Base-by-base conservation (phyloP, 768 basidiomycete species). In the Gymnopilus junonius region DNA sequence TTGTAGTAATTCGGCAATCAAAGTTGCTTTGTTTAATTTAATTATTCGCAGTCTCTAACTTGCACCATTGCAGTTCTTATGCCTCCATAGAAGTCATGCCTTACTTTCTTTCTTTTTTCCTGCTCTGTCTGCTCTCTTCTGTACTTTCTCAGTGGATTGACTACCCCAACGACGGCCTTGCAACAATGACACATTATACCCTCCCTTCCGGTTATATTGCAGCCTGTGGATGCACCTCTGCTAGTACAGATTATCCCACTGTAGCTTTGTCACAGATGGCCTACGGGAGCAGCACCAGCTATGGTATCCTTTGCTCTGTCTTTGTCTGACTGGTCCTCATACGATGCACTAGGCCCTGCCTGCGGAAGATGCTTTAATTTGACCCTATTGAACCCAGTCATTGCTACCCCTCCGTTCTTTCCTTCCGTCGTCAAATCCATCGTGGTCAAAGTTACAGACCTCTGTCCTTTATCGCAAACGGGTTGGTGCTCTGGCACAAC, bases 291-390 rank as follows among this genome's bases (percentile, higher is more conserved):
- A 87, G 85, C 60, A 81, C 78, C n/a, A 82, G 82, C 12, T 93
- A 87, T 68, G 88, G 88, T 83, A 54, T 14, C 70, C 56, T 2
- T 39, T 23, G 20, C 27, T 45, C 8, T 42, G 39, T 61, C 20
- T 32, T 25, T 25, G 7, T 46, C n/a, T 27, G 40, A 23, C 29
- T 51, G 14, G 51, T 23, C 63, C 45, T 60, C 42, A 43, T 48
- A 74, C 27, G 25, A 20, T n/a, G 37, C 37, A 11, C 21, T 25
- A 80, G 92, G 92, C 14, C 88, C 91, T 34, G 83, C 81, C 3
- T 93, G 91, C 70, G 93, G 93, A 27, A 83, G 81, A 57, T 94
- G 93, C 81, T 94, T 94, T 75, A 87, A 88, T 54, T 75, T 94
- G 61, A 90, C 91, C 0, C 80, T 94, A 25, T 67, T 92, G 45